A percentile compares a stretch with the other conserved stretches of the same genome.
Conservation (phyloP, 106 monocot genomes). For the Alisma plantagoaquatica region DNA sequence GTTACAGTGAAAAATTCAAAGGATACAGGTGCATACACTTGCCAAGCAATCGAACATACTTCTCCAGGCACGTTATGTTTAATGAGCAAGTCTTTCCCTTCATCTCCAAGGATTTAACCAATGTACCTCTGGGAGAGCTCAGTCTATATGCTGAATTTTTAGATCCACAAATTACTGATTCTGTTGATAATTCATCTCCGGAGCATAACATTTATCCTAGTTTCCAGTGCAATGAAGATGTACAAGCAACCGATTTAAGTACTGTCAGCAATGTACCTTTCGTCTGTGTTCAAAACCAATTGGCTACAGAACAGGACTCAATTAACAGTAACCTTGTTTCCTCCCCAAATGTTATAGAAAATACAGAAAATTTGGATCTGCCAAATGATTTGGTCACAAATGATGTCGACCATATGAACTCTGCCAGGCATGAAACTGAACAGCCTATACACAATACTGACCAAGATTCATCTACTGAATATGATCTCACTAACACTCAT, state of each 20-base stretch:
- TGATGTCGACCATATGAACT: no score
- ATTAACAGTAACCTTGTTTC: no score
- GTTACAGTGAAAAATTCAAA: background rate
- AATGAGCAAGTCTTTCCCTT: slow-evolving; percentile 1
- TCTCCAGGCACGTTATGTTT: background rate
- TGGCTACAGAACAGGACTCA: no score
- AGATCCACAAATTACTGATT: background rate
- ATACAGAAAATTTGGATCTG: no score
- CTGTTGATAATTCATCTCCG: background rate
- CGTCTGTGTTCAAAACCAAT: no score
- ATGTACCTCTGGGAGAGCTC: background rate
- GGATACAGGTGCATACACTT: background rate
- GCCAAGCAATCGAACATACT: background rate
- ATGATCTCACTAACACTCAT: no score
- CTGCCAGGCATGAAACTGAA: background rate
- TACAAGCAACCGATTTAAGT: no score
- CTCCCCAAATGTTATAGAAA: no score
- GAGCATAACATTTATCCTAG: background rate
- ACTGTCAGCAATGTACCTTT: no score
- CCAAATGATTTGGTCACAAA: no score
- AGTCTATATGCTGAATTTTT: background rate
- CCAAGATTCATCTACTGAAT: no score
- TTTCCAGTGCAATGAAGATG: background rate
- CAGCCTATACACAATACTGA: background rate
- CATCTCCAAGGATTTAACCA: no score